A percentile compares a stretch with the other conserved stretches of the same genome.
Evolutionary conservation across 2,329 filamentous ascomycete species (phyloP).

Genomic region (Aspergillus pseudonomiae): DNA sequence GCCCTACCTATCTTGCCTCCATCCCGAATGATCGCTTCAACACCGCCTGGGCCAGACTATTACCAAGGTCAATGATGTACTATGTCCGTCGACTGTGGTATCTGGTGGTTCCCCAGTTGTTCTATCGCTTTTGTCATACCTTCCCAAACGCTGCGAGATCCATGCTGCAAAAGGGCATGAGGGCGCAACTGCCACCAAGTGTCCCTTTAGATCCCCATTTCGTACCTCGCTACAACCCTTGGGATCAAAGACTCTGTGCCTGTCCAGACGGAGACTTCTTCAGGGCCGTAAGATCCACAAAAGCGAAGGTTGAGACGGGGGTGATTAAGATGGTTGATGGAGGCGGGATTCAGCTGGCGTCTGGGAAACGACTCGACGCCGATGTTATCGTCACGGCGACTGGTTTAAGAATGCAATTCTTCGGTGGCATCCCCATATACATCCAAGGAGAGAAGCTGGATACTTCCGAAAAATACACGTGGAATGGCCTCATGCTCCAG

Average conservation of each 20-base stretch:
- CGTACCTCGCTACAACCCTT: conserved; percentile 62
- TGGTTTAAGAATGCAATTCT: conserved; percentile 34
- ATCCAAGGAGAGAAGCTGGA: conserved; percentile 29
- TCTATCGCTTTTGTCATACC: conserved; percentile 51
- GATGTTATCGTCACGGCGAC: conserved; percentile 42
- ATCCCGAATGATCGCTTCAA: conserved; percentile 36
- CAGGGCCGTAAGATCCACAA: conserved; percentile 42
- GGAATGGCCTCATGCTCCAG: conserved; percentile 37
- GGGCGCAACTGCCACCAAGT: conserved; percentile 51
- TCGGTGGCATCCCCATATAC: conserved; percentile 24
- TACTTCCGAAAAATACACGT: conserved; percentile 30
- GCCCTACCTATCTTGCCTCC: conserved; percentile 68
- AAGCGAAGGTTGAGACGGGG: conserved; percentile 40
- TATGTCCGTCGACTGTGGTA: background rate
- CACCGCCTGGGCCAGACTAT: background rate
- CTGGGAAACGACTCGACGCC: conserved; percentile 33
- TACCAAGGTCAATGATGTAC: background rate
- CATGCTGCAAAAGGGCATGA: conserved; percentile 46
- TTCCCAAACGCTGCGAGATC: conserved; percentile 53
- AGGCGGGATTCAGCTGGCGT: conserved; percentile 49
- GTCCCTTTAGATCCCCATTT: conserved; percentile 54
- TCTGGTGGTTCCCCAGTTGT: conserved; percentile 49
- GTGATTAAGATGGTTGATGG: conserved; percentile 50
- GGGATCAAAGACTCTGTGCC: conserved; percentile 73
- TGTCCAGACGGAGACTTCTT: conserved; percentile 61